Base-by-base conservation (phyloP, 2,329 filamentous ascomycete genomes). In the Alternaria alternata region DNA sequence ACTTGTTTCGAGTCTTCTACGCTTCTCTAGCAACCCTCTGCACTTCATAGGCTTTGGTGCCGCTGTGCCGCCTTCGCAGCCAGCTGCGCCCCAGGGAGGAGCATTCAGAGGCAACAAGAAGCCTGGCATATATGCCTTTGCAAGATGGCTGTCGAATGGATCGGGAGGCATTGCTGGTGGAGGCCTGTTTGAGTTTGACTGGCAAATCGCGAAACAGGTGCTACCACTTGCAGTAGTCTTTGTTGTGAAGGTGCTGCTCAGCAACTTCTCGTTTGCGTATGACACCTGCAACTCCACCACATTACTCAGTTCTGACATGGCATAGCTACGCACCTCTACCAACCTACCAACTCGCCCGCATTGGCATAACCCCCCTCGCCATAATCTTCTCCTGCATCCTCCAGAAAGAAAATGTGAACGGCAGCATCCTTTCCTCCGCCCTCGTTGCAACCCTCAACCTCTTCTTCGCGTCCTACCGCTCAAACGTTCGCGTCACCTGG, bases 261-360 rank as follows among this genome's bases (percentile, higher is more conserved):
- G 82, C 65, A 86, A 86, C 70, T 79, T 85, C 55, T 84, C 83
- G 4, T 86, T 85, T 63, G 83, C 84, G 79, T 83, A 78, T 60
- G 80, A 62, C 14, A 54, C 20, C n/a, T 14, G 11, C 5, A 4
- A 8, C 1, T n/a, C 11, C 9, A 30, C 9, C 0, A 4, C n/a
- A 8, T 12, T 22, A 14, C 39, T 7, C 18, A n/a, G 4, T 20
- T 28, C 68, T 70, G 52, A 71, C 54, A 42, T 2, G 7, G 6
- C n/a, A 8, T 42, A 83, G 81, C 54, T 86, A 85, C 62, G 81
- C 83, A 14, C 80, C 82, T 51, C 79, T 85, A 12, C 80, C 82
- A 22, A 82, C 84, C 53, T 86, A 86, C 70, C 80, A 83, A 51
- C 76, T 85, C 39, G 81, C 83, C 16, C 82, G 84, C 36, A 83